Conservation (phyloP, 108 stramenopile genomes). For the Schizochytrium sp. region DNA sequence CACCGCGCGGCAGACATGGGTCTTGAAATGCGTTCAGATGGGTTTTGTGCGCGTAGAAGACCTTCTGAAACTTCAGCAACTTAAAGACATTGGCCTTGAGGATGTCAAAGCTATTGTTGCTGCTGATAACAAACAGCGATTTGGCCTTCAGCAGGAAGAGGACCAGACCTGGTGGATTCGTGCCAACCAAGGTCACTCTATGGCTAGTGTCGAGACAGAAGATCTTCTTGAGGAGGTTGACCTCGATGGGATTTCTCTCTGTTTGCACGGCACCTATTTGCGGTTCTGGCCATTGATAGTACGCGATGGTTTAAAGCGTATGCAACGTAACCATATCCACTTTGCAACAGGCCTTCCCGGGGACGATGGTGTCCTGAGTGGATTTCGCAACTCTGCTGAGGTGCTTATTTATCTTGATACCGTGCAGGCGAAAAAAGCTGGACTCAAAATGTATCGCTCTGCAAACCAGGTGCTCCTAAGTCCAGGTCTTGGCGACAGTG, state of each 20-base stretch:
- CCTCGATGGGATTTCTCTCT: not conserved
- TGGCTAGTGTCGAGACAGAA: not conserved
- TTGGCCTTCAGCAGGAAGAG: not conserved
- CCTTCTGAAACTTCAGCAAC: not conserved
- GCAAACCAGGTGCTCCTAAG: slow-evolving; percentile 5
- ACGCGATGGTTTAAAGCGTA: not conserved
- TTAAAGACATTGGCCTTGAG: not conserved
- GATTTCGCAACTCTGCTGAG: not conserved
- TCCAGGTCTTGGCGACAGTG: slow-evolving; percentile 19
- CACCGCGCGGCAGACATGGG: slow-evolving; percentile 11
- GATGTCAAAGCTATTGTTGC: slow-evolving; percentile 19
- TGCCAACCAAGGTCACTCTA: slow-evolving; percentile 53
- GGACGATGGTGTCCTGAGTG: slow-evolving; percentile 22
- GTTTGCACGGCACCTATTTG: slow-evolving; percentile 28
- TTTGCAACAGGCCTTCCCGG: slow-evolving; percentile 55
- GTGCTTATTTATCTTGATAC: slow-evolving; percentile 27
- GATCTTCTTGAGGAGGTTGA: not conserved
- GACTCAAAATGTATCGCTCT: not conserved
- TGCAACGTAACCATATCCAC: slow-evolving; percentile 28
- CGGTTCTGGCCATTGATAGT: not conserved
- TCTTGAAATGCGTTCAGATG: not conserved
- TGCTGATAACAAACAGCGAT: slow-evolving; percentile 45
- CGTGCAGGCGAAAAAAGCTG: not conserved
- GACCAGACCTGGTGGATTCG: slow-evolving; percentile 10
- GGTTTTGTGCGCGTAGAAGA: slow-evolving; percentile 40